Base-by-base conservation (phyloP, 106 monocot genomes). In the Acorus gramineus region DNA sequence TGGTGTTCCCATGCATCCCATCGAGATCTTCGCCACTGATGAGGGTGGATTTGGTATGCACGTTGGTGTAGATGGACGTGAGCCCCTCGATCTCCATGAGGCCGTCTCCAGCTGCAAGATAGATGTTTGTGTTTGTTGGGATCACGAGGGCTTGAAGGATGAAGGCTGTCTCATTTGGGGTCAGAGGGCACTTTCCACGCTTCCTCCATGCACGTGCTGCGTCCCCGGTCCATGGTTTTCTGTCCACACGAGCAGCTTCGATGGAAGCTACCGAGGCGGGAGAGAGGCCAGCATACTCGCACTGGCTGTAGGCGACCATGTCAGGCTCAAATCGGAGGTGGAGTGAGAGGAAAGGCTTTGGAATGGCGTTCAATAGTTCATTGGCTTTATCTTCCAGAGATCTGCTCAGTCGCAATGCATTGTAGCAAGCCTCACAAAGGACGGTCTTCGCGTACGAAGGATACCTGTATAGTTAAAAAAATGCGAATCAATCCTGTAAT, bases 281-380 rank as follows among this genome's bases (percentile, higher is more conserved):
- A 50, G 90, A 87, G 12, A 96, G 82, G 2, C 57, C 76, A 8
- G 70, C 43, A 59, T 95, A 95, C 9, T 80, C 56, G 45, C 95
- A 95, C 14, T 81, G 84, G 62, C 90, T 87, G 65, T 87, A 90
- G 46, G 90, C 95, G 2, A 90, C 95, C 95, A 96, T 90, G 74
- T 96, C 95, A 7, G 95, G 95, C 57, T 90, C 95, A 42, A 90
- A 96, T 51, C 95, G 73, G 8, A 96, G 95, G 47, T 96, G 95
- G 4, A 96, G 85, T 5, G 90, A 76, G 6, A 90, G 69, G 76
- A 90, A 96, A 43, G 95, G 95, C 69, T 90, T 87, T 2, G 95
- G 95, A 57, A 96, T 96, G 10, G 80, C 70, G 60, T 61, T 63
- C 0, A 96, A 67, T 57, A 96, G 90, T 69, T 76, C 52, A 1